phyloP scores from a whole-genome alignment of 1,139 yeast species.

The Wickerhamiella infanticola region DNA sequence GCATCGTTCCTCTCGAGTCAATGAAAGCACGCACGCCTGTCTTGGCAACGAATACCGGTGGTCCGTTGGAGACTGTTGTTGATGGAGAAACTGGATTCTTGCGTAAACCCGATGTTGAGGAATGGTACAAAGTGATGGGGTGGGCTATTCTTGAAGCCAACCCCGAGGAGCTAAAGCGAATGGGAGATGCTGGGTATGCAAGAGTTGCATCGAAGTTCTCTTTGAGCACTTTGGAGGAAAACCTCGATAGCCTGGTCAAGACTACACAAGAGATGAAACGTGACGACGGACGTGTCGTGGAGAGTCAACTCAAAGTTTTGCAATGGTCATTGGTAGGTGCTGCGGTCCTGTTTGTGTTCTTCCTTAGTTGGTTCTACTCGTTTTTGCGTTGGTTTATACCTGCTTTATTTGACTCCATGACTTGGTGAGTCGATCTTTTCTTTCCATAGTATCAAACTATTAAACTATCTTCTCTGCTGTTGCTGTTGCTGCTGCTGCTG shows the following conservation, averaged over 20 bases:
- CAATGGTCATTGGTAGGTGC: not conserved
- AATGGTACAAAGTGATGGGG: slow-evolving; percentile 53
- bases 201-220: slow-evolving; percentile 44
- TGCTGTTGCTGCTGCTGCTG: slow-evolving; percentile 3
- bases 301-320: not conserved
- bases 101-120: slow-evolving; percentile 35
- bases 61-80: slow-evolving; percentile 73
- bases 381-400: not conserved
- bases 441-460: not conserved
- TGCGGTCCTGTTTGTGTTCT: not conserved
- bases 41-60: slow-evolving; percentile 77
- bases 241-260: slow-evolving; percentile 27
- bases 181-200: slow-evolving; percentile 37
- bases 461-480: not conserved
- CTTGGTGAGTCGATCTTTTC: not conserved
- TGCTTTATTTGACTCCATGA: not conserved
- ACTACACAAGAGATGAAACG: slow-evolving; percentile 13
- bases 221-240: slow-evolving; percentile 43
- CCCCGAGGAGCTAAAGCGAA: slow-evolving; percentile 20
- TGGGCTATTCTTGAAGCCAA: slow-evolving; percentile 26
- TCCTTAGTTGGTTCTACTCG: not conserved
- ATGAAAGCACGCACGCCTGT: slow-evolving; percentile 78
- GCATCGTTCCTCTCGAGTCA: slow-evolving; percentile 93
- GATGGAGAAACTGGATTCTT: slow-evolving; percentile 66
- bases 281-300: slow-evolving; percentile 7